Percentiles rank a stretch among this genome's conserved stretches.
These are phyloP conservation scores for Neurospora sp. DNA, from an alignment of 495 filamentous ascomycete genomes.

Conservation along the genomic window DNA sequence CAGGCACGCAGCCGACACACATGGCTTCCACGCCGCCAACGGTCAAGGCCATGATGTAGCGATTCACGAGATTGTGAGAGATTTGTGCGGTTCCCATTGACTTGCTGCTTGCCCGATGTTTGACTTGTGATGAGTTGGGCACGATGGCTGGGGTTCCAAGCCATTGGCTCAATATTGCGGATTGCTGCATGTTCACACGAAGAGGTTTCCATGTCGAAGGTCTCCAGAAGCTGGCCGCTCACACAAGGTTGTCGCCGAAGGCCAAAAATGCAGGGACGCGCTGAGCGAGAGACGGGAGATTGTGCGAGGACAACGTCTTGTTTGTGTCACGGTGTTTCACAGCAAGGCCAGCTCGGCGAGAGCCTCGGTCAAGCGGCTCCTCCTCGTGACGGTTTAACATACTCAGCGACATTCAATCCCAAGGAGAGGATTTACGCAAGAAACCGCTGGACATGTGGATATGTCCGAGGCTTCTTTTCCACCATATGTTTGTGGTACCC, in stretches of 20 bases:
- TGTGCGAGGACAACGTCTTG: conserved; percentile 3
- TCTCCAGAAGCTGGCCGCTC: conserved; percentile 6
- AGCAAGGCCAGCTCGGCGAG: background rate
- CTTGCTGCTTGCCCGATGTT: conserved; percentile 8
- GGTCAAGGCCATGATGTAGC: background rate
- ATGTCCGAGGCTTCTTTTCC: background rate
- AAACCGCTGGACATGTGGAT: background rate
- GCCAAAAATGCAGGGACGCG: conserved; percentile 11
- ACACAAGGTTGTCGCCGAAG: conserved; percentile 8
- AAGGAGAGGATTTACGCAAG: background rate
- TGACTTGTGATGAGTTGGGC: conserved; percentile 8
- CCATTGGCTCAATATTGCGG: conserved; percentile 16
- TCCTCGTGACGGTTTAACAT: conserved; percentile 9
- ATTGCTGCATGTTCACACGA: conserved; percentile 12
- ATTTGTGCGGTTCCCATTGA: background rate
- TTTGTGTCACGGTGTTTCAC: conserved; percentile 5
- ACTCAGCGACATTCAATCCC: background rate
- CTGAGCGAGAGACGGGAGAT: conserved; percentile 1
- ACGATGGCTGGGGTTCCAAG: conserved; percentile 9
- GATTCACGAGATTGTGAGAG: background rate
- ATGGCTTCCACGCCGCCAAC: background rate
- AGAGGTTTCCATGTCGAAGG: conserved; percentile 12
- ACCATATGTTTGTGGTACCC: background rate
- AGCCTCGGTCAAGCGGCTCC: conserved; percentile 7
- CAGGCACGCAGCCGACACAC: background rate